Evolutionary conservation across 2,329 filamentous ascomycete genomes (phyloP).

Genomic region (Cladosporium sp.): DNA sequence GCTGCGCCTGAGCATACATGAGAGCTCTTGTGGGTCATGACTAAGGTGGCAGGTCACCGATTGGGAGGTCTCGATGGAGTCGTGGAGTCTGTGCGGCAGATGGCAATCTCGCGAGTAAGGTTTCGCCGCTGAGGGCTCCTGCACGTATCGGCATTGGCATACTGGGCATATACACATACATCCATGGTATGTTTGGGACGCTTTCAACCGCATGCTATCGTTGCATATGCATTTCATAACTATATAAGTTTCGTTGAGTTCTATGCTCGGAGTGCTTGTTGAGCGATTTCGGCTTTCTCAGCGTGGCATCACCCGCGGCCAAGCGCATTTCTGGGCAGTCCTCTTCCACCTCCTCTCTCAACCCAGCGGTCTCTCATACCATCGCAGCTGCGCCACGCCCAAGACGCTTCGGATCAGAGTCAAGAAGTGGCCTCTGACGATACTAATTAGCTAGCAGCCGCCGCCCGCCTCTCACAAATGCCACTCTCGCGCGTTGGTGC

Average conservation of each 20-base stretch:
- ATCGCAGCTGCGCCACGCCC: constrained; percentile 7
- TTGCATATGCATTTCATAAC: no score
- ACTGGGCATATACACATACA: no score
- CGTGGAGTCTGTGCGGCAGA: not conserved
- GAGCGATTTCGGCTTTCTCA: no score
- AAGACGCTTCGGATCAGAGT: constrained; percentile 7
- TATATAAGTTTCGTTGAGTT: no score
- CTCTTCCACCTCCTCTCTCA: not conserved
- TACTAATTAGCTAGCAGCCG: not conserved
- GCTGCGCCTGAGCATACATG: not conserved
- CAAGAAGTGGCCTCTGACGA: constrained; percentile 2
- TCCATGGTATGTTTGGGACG: no score
- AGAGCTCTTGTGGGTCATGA: not conserved
- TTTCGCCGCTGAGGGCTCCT: not conserved
- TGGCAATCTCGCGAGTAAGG: constrained; percentile 2
- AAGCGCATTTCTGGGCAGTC: not conserved
- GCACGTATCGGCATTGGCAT: not conserved
- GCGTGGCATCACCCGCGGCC: not conserved
- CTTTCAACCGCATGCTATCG: no score
- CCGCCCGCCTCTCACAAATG: not conserved
- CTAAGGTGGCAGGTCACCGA: not conserved
- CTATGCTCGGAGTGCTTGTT: no score
- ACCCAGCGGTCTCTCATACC: not conserved
- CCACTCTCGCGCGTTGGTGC: not conserved
- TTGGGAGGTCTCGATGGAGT: not conserved